Conservation (phyloP, 2,329 filamentous ascomycete species). For the Penicillium oxalicum region DNA sequence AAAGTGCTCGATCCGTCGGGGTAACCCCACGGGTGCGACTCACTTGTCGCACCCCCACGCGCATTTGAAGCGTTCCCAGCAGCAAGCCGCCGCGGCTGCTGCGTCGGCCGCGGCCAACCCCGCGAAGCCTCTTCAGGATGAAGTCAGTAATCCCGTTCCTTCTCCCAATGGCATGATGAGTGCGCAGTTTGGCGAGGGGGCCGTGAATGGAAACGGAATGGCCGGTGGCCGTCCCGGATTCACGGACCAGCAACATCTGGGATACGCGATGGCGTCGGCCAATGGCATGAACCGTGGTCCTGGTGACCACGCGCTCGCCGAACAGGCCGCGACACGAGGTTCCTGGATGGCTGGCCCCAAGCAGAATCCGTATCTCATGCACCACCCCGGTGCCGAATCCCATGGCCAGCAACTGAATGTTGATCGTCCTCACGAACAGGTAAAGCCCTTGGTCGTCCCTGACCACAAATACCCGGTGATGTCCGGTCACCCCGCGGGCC, state of each 20-base stretch:
- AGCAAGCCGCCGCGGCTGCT: constrained; percentile 19
- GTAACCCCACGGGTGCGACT: constrained; percentile 89
- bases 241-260: constrained; percentile 39
- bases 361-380: constrained; percentile 41
- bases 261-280: constrained; percentile 39
- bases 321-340: constrained; percentile 35
- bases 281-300: constrained; percentile 39
- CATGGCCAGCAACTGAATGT: constrained; percentile 40
- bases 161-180: constrained; percentile 40
- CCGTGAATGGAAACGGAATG: constrained; percentile 40
- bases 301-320: constrained; percentile 31
- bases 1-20: constrained; percentile 94
- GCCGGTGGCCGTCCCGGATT: constrained; percentile 34
- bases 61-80: constrained; percentile 68
- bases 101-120: constrained; percentile 36
- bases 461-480: constrained; percentile 49
- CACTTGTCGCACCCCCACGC: constrained; percentile 90
- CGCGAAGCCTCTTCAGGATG: constrained; percentile 39
- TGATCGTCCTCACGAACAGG: constrained; percentile 41
- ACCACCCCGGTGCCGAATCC: constrained; percentile 37
- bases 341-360: constrained; percentile 42
- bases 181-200: constrained; percentile 38
- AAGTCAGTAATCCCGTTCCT: constrained; percentile 41
- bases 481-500: constrained; percentile 55
- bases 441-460: constrained; percentile 36